These are phyloP conservation scores for Phoma sp. DNA, from an alignment of 2,329 filamentous ascomycete genomes.

Conservation along the genomic window DNA sequence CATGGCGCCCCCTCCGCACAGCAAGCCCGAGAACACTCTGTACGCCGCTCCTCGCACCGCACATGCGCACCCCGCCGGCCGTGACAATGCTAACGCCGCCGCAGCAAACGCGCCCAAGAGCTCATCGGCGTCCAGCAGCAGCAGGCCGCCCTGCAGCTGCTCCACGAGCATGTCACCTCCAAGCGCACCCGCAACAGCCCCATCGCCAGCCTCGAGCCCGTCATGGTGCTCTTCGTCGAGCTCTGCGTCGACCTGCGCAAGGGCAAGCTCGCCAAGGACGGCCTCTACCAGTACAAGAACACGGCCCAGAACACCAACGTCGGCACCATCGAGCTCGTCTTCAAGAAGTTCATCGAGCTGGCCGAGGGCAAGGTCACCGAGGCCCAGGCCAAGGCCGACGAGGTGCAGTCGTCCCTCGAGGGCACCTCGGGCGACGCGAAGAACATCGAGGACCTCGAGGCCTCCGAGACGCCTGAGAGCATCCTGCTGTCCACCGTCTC, in stretches of 20 bases:
- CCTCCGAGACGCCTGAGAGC: conserved; percentile 95
- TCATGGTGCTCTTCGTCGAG: conserved; percentile 97
- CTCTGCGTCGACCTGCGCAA: conserved; percentile 97
- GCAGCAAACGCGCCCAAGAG: conserved; percentile 82
- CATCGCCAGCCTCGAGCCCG: conserved; percentile 93
- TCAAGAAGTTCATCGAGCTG: conserved; percentile 97
- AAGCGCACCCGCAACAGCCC: conserved; percentile 98
- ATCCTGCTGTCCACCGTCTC: conserved; percentile 98
- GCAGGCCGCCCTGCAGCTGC: conserved; percentile 87
- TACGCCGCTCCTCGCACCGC: conserved; percentile 26
- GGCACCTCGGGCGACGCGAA: conserved; percentile 70
- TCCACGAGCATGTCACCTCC: conserved; percentile 99
- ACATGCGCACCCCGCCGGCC: conserved; percentile 13
- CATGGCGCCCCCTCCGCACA: conserved; percentile 95
- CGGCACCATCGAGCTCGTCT: conserved; percentile 89
- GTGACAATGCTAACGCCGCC: conserved; percentile 26
- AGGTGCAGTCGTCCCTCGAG: conserved; percentile 88
- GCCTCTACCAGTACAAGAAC: conserved; percentile 99
- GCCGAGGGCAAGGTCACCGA: conserved; percentile 95
- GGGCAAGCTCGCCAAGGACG: conserved; percentile 98
- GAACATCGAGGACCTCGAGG: conserved; percentile 93
- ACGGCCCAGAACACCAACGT: conserved; percentile 99
- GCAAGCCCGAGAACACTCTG: conserved; percentile 98
- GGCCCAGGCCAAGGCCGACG: conserved; percentile 94
- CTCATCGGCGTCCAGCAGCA: conserved; percentile 97